Percentiles rank a stretch among this genome's conserved stretches.
phyloP scores from a whole-genome alignment of 768 basidiomycete species.

The Crepidotus variabilis region DNA sequence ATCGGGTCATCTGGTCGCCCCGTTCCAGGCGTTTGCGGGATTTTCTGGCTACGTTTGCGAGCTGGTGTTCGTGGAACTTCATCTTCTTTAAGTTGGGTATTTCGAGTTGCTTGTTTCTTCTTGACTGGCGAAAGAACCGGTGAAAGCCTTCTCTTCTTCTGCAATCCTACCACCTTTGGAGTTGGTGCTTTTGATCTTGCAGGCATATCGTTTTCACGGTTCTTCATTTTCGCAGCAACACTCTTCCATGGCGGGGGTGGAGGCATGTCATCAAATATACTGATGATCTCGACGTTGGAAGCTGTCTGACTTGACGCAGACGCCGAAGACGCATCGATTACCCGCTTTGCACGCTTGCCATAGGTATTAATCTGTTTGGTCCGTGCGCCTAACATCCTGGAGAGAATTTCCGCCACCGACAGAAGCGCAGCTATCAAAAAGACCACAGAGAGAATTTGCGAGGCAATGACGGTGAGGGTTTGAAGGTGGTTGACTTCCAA shows the following conservation, averaged over 20 bases:
- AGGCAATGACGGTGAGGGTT: constrained; percentile 6
- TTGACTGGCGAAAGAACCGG: constrained; percentile 30
- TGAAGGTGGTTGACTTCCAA: constrained; percentile 6
- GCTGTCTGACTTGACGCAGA: constrained; percentile 13
- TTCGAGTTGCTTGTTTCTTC: constrained; percentile 26
- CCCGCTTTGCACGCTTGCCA: constrained; percentile 57
- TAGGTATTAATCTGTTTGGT: constrained; percentile 68
- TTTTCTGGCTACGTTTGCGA: constrained; percentile 15
- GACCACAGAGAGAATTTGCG: constrained; percentile 4
- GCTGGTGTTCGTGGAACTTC: constrained; percentile 3
- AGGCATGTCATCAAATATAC: constrained; percentile 42
- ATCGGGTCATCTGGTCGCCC: constrained; percentile 8
- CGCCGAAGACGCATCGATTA: constrained; percentile 42
- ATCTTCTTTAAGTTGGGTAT: constrained; percentile 25
- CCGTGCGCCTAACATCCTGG: constrained; percentile 51
- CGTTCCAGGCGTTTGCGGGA: constrained; percentile 1
- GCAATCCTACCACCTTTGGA: constrained; percentile 35
- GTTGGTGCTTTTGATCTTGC: constrained; percentile 28
- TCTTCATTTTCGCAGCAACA: constrained; percentile 44
- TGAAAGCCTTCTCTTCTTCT: constrained; percentile 36
- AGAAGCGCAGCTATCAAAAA: constrained; percentile 5
- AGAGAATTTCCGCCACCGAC: constrained; percentile 15
- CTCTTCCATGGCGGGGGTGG: constrained; percentile 33
- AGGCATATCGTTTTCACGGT: constrained; percentile 36
- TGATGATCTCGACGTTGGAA: constrained; percentile 25